phyloP scores from a whole-genome alignment of 192 early-diverging fungal genomes.

The Coemansia sp. region DNA sequence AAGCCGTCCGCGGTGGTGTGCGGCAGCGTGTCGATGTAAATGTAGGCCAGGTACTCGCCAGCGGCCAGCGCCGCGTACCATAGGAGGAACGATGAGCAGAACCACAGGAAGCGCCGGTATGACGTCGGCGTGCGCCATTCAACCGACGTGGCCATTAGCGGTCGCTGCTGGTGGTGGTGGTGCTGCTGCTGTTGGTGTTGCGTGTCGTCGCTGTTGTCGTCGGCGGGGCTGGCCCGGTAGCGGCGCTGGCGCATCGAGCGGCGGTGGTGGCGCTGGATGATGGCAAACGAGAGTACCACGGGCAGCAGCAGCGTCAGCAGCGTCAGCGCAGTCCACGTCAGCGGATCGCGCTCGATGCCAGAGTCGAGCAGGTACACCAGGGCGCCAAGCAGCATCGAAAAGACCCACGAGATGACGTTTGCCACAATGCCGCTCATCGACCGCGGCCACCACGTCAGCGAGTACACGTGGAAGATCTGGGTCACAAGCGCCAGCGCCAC shows the following conservation, averaged over 20 bases:
- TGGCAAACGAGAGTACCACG: constrained; percentile 61
- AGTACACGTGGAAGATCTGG: constrained; percentile 75
- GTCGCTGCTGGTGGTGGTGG: constrained; percentile 42
- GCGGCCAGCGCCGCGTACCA: constrained; percentile 65
- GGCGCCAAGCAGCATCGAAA: constrained; percentile 59
- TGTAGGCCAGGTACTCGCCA: constrained; percentile 68
- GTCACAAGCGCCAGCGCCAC: constrained; percentile 69
- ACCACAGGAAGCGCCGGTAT: constrained; percentile 76
- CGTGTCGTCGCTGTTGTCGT: background rate
- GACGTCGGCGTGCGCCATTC: constrained; percentile 66
- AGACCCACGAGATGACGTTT: constrained; percentile 67
- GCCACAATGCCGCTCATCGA: constrained; percentile 62
- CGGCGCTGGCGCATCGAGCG: constrained; percentile 40
- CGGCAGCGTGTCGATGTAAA: constrained; percentile 59
- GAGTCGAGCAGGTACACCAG: constrained; percentile 57
- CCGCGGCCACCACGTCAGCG: constrained; percentile 78
- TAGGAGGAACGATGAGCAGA: constrained; percentile 67
- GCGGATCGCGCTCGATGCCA: constrained; percentile 55
- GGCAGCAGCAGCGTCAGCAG: constrained; percentile 74
- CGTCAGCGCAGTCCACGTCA: constrained; percentile 70
- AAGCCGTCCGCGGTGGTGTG: constrained; percentile 63
- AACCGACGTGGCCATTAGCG: constrained; percentile 56
- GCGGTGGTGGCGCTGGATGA: constrained; percentile 51
- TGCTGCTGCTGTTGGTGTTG: constrained; percentile 24
- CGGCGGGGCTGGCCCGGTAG: constrained; percentile 34